phyloP scores from a whole-genome alignment of 768 basidiomycete species.

The Kwoniella dejecticola region DNA sequence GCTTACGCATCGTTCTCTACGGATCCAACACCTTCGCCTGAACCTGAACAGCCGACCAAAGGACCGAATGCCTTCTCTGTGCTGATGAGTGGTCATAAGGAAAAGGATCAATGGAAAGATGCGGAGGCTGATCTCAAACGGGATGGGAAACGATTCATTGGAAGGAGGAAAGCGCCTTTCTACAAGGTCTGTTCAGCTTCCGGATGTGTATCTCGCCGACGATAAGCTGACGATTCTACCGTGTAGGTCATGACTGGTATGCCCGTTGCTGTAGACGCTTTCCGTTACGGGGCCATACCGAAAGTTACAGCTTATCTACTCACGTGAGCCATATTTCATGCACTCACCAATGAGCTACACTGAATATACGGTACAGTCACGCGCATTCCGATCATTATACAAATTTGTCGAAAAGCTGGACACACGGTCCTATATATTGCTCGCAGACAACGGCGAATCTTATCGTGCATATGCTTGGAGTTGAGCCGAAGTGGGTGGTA shows the following conservation, averaged over 20 bases:
- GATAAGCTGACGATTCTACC: neutral
- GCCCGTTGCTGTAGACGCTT: constrained; percentile 98
- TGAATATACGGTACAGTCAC: constrained; percentile 63
- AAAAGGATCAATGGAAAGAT: constrained; percentile 82
- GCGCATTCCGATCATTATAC: constrained; percentile 98
- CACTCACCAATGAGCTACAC: neutral
- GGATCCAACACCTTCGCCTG: constrained; percentile 34
- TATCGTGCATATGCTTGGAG: constrained; percentile 85
- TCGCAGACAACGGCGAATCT: constrained; percentile 90
- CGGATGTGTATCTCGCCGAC: neutral
- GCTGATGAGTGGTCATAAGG: constrained; percentile 85
- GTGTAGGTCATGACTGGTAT: constrained; percentile 75
- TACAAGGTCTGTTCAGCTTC: constrained; percentile 69
- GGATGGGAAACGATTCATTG: constrained; percentile 48
- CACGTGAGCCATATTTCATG: constrained; percentile 63
- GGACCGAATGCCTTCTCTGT: constrained; percentile 67
- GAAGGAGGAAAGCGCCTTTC: constrained; percentile 79
- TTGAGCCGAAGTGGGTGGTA: constrained; percentile 81
- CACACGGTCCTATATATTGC: constrained; percentile 91
- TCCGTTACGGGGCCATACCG: constrained; percentile 89
- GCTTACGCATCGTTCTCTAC: constrained; percentile 42
- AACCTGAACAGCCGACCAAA: constrained; percentile 29
- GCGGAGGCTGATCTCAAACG: constrained; percentile 59
- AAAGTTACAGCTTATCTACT: constrained; percentile 87
- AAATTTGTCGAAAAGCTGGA: constrained; percentile 84